Percentiles rank a stretch among this genome's conserved stretches.
phyloP scores from a whole-genome alignment of 2,329 filamentous ascomycete genomes.

The Penicillium verrucosum region DNA sequence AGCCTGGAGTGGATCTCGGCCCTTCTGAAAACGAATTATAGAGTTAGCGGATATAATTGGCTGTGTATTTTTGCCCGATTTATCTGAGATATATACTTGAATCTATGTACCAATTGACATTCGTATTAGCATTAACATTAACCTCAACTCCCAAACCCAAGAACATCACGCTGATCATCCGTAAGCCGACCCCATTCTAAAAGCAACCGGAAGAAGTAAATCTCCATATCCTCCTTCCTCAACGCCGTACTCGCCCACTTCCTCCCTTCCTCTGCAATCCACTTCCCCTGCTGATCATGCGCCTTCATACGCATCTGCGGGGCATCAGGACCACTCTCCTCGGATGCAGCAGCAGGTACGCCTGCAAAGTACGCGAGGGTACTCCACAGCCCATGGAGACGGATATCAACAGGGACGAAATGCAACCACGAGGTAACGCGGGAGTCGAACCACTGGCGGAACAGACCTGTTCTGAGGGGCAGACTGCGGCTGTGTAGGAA shows the following conservation, averaged over 20 bases:
- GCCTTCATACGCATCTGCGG: slow-evolving; percentile 49
- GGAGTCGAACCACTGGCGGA: slow-evolving; percentile 75
- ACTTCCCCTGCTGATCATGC: slow-evolving; percentile 55
- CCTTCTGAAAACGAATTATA: too few species aligned
- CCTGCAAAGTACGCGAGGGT: slow-evolving; percentile 73
- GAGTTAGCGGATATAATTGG: too few species aligned
- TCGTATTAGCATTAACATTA: slow-evolving; percentile 6
- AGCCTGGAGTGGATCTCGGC: too few species aligned
- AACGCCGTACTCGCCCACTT: slow-evolving; percentile 64
- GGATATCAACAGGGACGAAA: slow-evolving; percentile 72
- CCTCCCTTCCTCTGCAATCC: slow-evolving; percentile 64
- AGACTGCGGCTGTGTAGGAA: slow-evolving; percentile 65
- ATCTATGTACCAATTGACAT: not conserved
- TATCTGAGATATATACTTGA: not conserved
- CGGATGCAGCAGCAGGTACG: slow-evolving; percentile 27
- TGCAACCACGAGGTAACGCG: slow-evolving; percentile 73
- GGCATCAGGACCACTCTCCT: slow-evolving; percentile 38
- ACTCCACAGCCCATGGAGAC: slow-evolving; percentile 70
- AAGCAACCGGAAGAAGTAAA: slow-evolving; percentile 74
- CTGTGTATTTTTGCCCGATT: too few species aligned
- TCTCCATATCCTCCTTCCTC: slow-evolving; percentile 71
- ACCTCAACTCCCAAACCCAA: slow-evolving; percentile 38
- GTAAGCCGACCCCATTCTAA: slow-evolving; percentile 73
- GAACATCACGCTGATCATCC: slow-evolving; percentile 56
- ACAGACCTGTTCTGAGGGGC: slow-evolving; percentile 68